These are phyloP conservation scores for Stylonectria norvegica DNA, from an alignment of 2,329 filamentous ascomycete genomes.

Conservation along the genomic window DNA sequence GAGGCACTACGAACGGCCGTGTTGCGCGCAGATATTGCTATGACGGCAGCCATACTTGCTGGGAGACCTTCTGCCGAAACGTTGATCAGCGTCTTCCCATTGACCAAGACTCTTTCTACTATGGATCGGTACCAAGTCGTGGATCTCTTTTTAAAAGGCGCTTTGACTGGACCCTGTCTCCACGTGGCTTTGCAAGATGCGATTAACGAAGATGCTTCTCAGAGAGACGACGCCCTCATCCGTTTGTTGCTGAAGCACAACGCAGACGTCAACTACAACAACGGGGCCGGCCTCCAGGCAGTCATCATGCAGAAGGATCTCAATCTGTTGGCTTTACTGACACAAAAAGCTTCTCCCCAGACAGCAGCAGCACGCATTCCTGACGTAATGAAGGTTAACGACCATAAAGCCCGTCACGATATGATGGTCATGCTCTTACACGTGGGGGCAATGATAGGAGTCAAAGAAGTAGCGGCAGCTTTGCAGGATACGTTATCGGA, in stretches of 20 bases:
- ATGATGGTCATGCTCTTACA: conserved; percentile 47
- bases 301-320: conserved; percentile 49
- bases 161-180: conserved; percentile 45
- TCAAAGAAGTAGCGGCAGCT: conserved; percentile 41
- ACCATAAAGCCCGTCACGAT: conserved; percentile 41
- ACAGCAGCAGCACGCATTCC: conserved; percentile 47
- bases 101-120: conserved; percentile 41
- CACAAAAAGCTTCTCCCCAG: conserved; percentile 45
- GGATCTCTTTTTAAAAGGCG: conserved; percentile 47
- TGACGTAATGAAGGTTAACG: conserved; percentile 44
- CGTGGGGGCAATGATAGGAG: conserved; percentile 42
- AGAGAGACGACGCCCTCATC: conserved; percentile 51
- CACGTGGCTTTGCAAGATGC: conserved; percentile 50
- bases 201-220: conserved; percentile 46
- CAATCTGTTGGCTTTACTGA: conserved; percentile 42
- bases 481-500: conserved; percentile 41
- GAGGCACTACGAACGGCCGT: conserved; percentile 50
- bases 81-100: conserved; percentile 47
- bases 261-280: conserved; percentile 53
- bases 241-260: conserved; percentile 49
- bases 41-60: conserved; percentile 45
- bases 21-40: conserved; percentile 40
- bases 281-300: conserved; percentile 46
- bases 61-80: conserved; percentile 46
- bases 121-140: conserved; percentile 46